A percentile compares a stretch with the other conserved stretches of the same genome.
These are phyloP conservation scores for Leccinum variicolor DNA, from an alignment of 768 basidiomycete genomes.

Conservation along the genomic window DNA sequence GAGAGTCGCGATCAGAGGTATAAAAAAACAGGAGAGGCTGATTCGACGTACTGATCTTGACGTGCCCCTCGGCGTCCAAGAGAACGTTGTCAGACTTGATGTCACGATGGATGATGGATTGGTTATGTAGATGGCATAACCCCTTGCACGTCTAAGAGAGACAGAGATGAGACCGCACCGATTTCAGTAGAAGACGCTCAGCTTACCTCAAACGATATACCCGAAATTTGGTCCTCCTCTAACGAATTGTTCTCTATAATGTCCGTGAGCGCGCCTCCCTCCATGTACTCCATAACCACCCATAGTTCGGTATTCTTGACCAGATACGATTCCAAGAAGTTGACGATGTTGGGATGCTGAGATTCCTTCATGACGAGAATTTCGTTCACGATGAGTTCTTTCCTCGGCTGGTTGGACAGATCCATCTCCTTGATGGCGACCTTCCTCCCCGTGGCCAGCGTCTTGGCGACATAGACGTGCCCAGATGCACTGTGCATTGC, in stretches of 20 bases:
- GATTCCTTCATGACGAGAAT: conserved; percentile 99
- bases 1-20: conserved; percentile 5
- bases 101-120: conserved; percentile 94
- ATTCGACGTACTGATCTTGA: conserved; percentile 87
- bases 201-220: conserved; percentile 85
- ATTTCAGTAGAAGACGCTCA: not conserved
- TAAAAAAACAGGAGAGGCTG: not conserved
- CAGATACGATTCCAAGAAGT: conserved; percentile 89
- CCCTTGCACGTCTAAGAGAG: conserved; percentile 85
- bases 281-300: conserved; percentile 99
- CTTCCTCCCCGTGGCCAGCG: conserved; percentile 75
- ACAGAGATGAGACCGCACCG: not conserved
- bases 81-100: conserved; percentile 98
- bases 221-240: conserved; percentile 92
- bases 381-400: conserved; percentile 97
- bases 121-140: conserved; percentile 86
- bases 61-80: conserved; percentile 85
- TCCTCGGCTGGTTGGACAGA: conserved; percentile 88
- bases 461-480: conserved; percentile 97
- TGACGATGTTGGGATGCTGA: conserved; percentile 96
- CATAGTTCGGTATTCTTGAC: conserved; percentile 87
- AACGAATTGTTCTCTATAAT: conserved; percentile 96
- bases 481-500: conserved; percentile 78
- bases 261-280: conserved; percentile 95
- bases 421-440: conserved; percentile 99